These are phyloP conservation scores for Coemansia sp. DNA, from an alignment of 192 early-diverging fungal species.

Conservation along the genomic window DNA sequence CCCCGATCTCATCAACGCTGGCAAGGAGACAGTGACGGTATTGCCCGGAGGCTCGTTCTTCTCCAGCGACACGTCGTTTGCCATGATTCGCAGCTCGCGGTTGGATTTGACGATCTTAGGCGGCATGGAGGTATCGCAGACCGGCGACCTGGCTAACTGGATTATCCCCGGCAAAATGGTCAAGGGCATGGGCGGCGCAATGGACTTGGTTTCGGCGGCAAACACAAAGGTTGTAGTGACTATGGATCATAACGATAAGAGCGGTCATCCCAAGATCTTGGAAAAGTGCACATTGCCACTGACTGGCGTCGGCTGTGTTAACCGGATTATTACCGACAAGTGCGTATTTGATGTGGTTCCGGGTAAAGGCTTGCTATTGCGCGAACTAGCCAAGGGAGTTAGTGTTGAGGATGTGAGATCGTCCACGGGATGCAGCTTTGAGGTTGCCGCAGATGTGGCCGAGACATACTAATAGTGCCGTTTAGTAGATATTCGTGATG, in stretches of 20 bases:
- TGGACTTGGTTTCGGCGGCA: slow-evolving; percentile 74
- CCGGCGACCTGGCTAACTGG: slow-evolving; percentile 82
- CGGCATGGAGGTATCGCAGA: slow-evolving; percentile 74
- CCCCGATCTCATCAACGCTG: slow-evolving; percentile 79
- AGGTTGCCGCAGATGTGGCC: slow-evolving; percentile 54
- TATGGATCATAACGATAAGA: slow-evolving; percentile 64
- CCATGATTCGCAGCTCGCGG: slow-evolving; percentile 77
- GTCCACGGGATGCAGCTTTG: slow-evolving; percentile 64
- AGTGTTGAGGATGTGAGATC: slow-evolving; percentile 66
- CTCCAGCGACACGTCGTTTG: slow-evolving; percentile 75
- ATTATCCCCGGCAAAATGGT: slow-evolving; percentile 86
- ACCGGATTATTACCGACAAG: slow-evolving; percentile 68
- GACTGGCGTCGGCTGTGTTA: slow-evolving; percentile 68
- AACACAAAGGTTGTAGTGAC: slow-evolving; percentile 75
- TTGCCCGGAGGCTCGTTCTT: slow-evolving; percentile 73
- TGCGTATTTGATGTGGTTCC: slow-evolving; percentile 71
- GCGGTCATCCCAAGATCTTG: slow-evolving; percentile 74
- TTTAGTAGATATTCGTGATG: neutral
- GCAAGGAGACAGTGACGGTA: slow-evolving; percentile 77
- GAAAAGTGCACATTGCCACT: slow-evolving; percentile 69
- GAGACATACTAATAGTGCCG: slow-evolving; percentile 36
- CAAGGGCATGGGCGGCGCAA: slow-evolving; percentile 83
- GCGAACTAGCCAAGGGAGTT: slow-evolving; percentile 63
- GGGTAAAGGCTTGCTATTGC: slow-evolving; percentile 60
- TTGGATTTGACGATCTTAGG: slow-evolving; percentile 77